These are phyloP conservation scores for Colletotrichum graminicola DNA, from an alignment of 2,329 filamentous ascomycete genomes.

Conservation along the genomic window DNA sequence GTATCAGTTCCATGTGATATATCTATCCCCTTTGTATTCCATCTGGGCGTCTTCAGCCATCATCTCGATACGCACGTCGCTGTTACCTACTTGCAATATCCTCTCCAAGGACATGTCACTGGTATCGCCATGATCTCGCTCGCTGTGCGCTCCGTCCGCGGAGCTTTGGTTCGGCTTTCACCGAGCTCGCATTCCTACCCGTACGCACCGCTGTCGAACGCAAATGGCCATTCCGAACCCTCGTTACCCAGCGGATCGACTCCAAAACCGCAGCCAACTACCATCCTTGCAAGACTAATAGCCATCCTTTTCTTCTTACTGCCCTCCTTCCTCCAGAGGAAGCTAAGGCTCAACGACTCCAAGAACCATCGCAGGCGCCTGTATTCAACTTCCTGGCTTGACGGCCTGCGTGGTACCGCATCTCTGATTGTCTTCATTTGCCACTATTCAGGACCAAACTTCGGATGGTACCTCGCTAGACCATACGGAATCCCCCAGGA, in stretches of 20 bases:
- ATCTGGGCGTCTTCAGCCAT: not conserved
- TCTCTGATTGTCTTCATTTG: constrained; percentile 62
- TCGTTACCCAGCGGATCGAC: constrained; percentile 17
- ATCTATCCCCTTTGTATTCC: not conserved
- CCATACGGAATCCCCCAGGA: constrained; percentile 51
- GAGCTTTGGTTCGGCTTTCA: constrained; percentile 39
- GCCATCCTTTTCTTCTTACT: constrained; percentile 46
- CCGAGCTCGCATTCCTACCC: constrained; percentile 6
- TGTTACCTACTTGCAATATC: not conserved
- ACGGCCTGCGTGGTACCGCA: constrained; percentile 63
- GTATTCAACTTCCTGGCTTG: constrained; percentile 61
- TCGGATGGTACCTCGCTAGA: constrained; percentile 48
- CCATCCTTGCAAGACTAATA: constrained; percentile 26
- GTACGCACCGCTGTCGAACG: constrained; percentile 29
- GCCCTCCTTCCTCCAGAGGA: constrained; percentile 50
- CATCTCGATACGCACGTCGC: not conserved
- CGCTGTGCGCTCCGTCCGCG: constrained; percentile 39
- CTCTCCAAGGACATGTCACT: constrained; percentile 16
- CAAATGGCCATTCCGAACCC: constrained; percentile 22
- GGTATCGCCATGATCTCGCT: constrained; percentile 36
- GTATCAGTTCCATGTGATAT: not conserved
- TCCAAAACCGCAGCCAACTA: not conserved
- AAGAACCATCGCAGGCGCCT: constrained; percentile 42
- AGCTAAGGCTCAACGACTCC: constrained; percentile 44
- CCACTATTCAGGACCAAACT: constrained; percentile 59